phyloP scores from a whole-genome alignment of 106 monocot species.

The Acorus calamus region DNA sequence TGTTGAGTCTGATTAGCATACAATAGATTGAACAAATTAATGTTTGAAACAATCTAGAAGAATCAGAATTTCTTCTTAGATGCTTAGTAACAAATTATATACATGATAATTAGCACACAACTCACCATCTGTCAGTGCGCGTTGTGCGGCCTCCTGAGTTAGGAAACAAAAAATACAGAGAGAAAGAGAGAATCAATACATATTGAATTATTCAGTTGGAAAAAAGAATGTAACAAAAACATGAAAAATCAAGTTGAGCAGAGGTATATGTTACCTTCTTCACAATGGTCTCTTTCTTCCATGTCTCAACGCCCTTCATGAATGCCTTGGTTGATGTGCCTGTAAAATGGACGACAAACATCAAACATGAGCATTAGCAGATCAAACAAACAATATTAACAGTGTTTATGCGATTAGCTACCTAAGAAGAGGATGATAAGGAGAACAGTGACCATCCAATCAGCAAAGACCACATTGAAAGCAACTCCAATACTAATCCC shows the following conservation, averaged over 20 bases:
- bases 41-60: neutral
- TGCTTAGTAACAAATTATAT: neutral
- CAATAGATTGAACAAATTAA: neutral
- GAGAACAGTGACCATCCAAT: constrained; percentile 64
- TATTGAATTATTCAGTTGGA: neutral
- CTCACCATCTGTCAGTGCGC: constrained; percentile 17
- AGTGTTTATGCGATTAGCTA: neutral
- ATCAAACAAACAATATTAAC: no score
- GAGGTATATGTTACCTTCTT: constrained; percentile 28
- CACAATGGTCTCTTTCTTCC: constrained; percentile 54
- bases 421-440: constrained; percentile 52
- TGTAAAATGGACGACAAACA: neutral
- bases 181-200: neutral
- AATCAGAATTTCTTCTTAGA: no score
- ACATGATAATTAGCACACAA: neutral
- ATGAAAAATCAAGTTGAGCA: neutral
- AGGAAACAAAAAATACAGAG: neutral
- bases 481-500: constrained; percentile 62
- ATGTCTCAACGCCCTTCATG: constrained; percentile 49
- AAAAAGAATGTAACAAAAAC: neutral
- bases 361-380: no score
- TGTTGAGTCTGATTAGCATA: neutral
- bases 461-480: constrained; percentile 55
- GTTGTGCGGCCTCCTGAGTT: constrained; percentile 33
- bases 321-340: constrained; percentile 56